phyloP scores from a whole-genome alignment of 352 stramenopile species.

The Globisporangium middletonii region DNA sequence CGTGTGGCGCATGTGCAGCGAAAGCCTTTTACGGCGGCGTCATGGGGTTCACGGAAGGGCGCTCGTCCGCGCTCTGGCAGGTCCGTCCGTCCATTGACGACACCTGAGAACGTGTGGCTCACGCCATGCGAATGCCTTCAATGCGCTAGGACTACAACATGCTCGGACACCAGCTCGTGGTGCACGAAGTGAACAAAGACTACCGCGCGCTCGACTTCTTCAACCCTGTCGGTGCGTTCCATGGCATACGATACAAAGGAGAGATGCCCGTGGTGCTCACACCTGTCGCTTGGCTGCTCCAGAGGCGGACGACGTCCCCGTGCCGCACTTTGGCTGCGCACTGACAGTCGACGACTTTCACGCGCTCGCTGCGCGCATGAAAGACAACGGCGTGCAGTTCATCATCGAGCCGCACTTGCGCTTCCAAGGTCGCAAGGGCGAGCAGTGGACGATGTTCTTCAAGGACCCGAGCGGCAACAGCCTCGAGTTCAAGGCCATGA shows the following conservation, averaged over 20 bases:
- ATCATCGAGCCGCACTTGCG: slow-evolving; percentile 95
- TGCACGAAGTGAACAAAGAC: slow-evolving; percentile 89
- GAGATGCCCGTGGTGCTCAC: neutral
- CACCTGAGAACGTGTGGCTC: too few relatives aligned
- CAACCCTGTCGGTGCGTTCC: slow-evolving; percentile 88
- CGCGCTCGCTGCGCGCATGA: slow-evolving; percentile 77
- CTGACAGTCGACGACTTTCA: slow-evolving; percentile 93
- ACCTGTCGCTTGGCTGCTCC: neutral
- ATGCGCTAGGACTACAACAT: slow-evolving; percentile 85
- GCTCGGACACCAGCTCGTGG: slow-evolving; percentile 82
- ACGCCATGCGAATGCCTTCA: neutral
- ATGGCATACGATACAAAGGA: too few relatives aligned
- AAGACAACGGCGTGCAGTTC: slow-evolving; percentile 82
- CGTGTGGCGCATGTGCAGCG: slow-evolving; percentile 42
- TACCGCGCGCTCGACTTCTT: slow-evolving; percentile 93
- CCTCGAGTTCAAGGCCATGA: slow-evolving; percentile 99
- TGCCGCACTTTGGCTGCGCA: slow-evolving; percentile 94
- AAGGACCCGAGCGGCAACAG: slow-evolving; percentile 97
- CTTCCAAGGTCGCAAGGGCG: slow-evolving; percentile 92
- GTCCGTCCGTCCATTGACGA: slow-evolving; percentile 14
- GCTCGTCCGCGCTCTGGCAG: slow-evolving; percentile 92
- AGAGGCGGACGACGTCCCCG: slow-evolving; percentile 96
- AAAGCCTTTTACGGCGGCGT: slow-evolving; percentile 92
- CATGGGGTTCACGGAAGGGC: slow-evolving; percentile 89
- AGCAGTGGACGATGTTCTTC: slow-evolving; percentile 99